A percentile compares a stretch with the other conserved stretches of the same genome.
These are phyloP conservation scores for Trichopus zeylanicus DNA, from an alignment of 116 monocot genomes.

Conservation along the genomic window DNA sequence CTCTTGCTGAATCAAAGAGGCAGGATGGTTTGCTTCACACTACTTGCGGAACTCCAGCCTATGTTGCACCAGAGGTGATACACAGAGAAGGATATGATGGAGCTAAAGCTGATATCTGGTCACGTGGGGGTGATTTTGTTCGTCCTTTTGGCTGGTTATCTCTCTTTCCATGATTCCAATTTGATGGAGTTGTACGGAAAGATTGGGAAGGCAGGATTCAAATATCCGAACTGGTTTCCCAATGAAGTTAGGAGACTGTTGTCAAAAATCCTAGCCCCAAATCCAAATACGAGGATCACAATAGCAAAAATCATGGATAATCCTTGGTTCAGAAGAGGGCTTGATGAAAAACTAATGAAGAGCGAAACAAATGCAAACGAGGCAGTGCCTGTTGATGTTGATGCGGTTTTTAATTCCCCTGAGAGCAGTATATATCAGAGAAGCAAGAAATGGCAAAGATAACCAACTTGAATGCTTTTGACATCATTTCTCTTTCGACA, in stretches of 20 bases:
- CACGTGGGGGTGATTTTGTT: slow-evolving; percentile 70
- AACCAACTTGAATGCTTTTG: slow-evolving; percentile 71
- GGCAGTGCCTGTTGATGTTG: slow-evolving; percentile 9
- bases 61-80: slow-evolving; percentile 61
- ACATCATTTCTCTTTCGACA: slow-evolving; percentile 75
- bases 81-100: slow-evolving; percentile 62
- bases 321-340: slow-evolving; percentile 53
- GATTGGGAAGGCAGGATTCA: slow-evolving; percentile 46
- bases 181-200: slow-evolving; percentile 62
- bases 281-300: slow-evolving; percentile 58
- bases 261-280: slow-evolving; percentile 49
- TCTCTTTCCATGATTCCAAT: slow-evolving; percentile 66
- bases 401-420: slow-evolving; percentile 7
- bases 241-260: slow-evolving; percentile 34
- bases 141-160: slow-evolving; percentile 59
- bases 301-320: slow-evolving; percentile 54
- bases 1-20: slow-evolving; percentile 41
- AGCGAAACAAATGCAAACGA: slow-evolving; percentile 14
- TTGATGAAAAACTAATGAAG: slow-evolving; percentile 18
- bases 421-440: neutral
- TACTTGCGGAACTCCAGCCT: slow-evolving; percentile 56
- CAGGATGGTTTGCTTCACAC: slow-evolving; percentile 49
- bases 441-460: slow-evolving; percentile 26
- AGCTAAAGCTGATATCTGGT: slow-evolving; percentile 66
- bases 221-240: slow-evolving; percentile 55